phyloP scores from a whole-genome alignment of 2,329 filamentous ascomycete species.

The Aquanectria penicillioides region DNA sequence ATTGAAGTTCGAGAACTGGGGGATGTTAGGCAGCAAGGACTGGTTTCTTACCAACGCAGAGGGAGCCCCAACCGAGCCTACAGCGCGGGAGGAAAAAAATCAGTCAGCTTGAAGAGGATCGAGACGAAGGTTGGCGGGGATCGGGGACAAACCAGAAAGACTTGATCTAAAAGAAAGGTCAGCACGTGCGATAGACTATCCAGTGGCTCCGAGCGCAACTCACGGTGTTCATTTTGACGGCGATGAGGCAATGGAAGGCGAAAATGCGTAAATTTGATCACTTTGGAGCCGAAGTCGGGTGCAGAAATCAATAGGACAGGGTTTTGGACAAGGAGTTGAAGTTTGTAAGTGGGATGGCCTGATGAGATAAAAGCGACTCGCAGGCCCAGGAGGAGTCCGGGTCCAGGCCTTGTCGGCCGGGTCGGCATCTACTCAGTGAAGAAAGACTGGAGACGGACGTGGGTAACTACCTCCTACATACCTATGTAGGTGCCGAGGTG shows the following conservation, averaged over 20 bases:
- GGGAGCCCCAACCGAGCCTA: conserved; percentile 91
- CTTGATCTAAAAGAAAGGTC: conserved; percentile 58
- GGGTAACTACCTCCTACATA: not conserved
- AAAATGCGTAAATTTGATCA: conserved; percentile 17
- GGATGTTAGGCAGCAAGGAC: not conserved
- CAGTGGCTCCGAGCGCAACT: conserved; percentile 36
- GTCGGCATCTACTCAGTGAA: conserved; percentile 28
- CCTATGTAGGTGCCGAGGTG: no score
- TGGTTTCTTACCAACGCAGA: conserved; percentile 77
- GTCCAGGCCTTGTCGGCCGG: conserved; percentile 32
- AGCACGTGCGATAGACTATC: conserved; percentile 31
- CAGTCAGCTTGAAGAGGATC: conserved; percentile 18
- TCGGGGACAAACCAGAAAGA: conserved; percentile 69
- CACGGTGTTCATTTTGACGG: conserved; percentile 65
- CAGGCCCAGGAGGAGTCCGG: conserved; percentile 33
- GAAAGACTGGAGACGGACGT: conserved; percentile 3
- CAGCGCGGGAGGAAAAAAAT: not conserved
- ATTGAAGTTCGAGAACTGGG: conserved; percentile 16
- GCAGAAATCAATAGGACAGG: conserved; percentile 34
- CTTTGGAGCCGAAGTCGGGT: conserved; percentile 21
- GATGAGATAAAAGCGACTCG: conserved; percentile 36
- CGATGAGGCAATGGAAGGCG: not conserved
- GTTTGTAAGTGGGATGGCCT: conserved; percentile 42
- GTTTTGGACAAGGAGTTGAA: conserved; percentile 35
- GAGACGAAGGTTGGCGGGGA: conserved; percentile 17